phyloP scores from a whole-genome alignment of 495 filamentous ascomycete genomes.

The Xylaria castorea region DNA sequence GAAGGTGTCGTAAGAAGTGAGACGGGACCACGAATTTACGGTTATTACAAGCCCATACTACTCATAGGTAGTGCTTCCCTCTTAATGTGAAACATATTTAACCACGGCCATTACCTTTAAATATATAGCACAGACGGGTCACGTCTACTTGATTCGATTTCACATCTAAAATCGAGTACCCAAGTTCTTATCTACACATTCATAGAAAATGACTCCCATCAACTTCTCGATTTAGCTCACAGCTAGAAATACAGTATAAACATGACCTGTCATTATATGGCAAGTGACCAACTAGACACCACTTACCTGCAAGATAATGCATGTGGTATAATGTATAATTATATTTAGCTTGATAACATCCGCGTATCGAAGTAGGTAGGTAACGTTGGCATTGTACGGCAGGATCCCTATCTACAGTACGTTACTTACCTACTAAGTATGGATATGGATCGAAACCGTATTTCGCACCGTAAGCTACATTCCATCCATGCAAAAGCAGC shows the following conservation, averaged over 20 bases:
- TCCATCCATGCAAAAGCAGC: neutral
- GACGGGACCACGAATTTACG: neutral
- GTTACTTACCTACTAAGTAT: neutral
- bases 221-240: neutral
- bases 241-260: neutral
- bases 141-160: neutral
- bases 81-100: neutral
- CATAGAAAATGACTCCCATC: neutral
- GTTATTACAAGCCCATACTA: neutral
- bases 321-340: neutral
- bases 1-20: neutral
- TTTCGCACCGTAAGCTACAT: conserved; percentile 7
- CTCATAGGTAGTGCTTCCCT: neutral
- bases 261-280: neutral
- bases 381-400: neutral
- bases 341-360: conserved; percentile 13
- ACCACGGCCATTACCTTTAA: neutral
- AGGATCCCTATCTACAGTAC: neutral
- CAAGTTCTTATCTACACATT: neutral
- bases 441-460: neutral
- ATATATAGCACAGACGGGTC: neutral
- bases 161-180: neutral
- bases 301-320: neutral
- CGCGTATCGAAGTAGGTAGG: neutral
- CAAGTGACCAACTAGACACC: neutral